These are phyloP conservation scores for Saccharomycopsis sp. DNA, from an alignment of 805 yeast species.

Conservation along the genomic window DNA sequence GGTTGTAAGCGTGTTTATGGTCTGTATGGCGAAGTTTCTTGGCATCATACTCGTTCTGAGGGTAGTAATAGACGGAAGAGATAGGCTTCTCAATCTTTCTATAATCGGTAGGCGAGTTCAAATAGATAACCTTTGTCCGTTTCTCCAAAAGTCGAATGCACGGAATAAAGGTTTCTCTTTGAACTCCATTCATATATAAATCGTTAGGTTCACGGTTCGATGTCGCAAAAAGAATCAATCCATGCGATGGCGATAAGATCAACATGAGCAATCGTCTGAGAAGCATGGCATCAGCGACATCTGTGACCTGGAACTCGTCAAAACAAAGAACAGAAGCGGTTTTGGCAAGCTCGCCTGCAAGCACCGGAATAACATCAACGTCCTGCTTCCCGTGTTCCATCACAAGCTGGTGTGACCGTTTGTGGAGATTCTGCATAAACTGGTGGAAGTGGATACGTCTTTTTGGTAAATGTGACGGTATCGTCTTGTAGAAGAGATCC, in stretches of 20 bases:
- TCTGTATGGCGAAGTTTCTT: background rate
- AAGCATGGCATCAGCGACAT: constrained; percentile 98
- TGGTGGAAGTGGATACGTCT: constrained; percentile 90
- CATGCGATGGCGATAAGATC: constrained; percentile 67
- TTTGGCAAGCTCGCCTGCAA: constrained; percentile 79
- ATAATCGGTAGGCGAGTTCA: constrained; percentile 91
- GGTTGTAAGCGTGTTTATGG: background rate
- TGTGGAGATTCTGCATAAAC: constrained; percentile 92
- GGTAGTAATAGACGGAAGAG: constrained; percentile 70
- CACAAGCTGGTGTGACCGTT: constrained; percentile 72
- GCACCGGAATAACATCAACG: constrained; percentile 72
- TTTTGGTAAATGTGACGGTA: constrained; percentile 73
- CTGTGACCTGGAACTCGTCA: constrained; percentile 97
- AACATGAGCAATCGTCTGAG: constrained; percentile 66
- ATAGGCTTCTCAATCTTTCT: constrained; percentile 81
- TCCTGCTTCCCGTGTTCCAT: constrained; percentile 53
- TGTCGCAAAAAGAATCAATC: constrained; percentile 85
- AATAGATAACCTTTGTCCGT: constrained; percentile 66
- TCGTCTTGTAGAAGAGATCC: constrained; percentile 86
- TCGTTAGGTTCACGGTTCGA: constrained; percentile 95
- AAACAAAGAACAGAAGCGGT: constrained; percentile 78
- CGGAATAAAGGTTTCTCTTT: constrained; percentile 85
- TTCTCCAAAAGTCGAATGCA: constrained; percentile 76
- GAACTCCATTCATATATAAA: constrained; percentile 88
- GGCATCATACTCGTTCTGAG: constrained; percentile 34